Evolutionary conservation across 805 yeast genomes (phyloP), one percentile per base, ranked within the genome.

Genomic region (Hagleromyces aurorensis): DNA sequence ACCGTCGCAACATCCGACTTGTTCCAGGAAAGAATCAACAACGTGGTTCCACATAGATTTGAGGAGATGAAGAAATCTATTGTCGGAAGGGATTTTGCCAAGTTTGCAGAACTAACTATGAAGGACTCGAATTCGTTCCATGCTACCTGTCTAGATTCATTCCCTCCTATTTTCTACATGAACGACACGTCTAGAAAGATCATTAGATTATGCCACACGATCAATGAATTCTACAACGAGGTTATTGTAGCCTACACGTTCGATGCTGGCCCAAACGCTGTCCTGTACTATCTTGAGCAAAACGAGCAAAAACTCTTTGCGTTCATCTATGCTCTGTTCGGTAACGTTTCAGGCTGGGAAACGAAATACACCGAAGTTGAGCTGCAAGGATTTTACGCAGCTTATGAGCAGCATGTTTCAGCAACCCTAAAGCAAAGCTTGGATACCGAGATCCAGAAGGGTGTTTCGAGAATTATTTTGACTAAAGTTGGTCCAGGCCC

Each of bases 241-340:
- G 69, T 70, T 8, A 69, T 89, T 32, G 98, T 95, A 8, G 97
- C 97, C 21, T 91, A 91, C 60, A 91, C 99, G 2, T 91, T 81
- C 52, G 99, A 91, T 59, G 99, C 99, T 18, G 99, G 99, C 53
- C 98, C 99, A 59, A 91, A 91, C 61, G 95, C 96, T 13, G 99
- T 91, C 25, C 71, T 91, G 38, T 91, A 91, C 63, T 91, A 91
- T 55, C 75, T 78, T 52, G 70, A 70, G 42, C 66, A 75, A 48
- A 72, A 89, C 59, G 95, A 86, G 59, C 46, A 61, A n/a, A 67
- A 64, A 38, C 76, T 91, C 5, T 69, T 89, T 44, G 78, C 86
- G 3, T 66, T 83, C 41, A 61, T 91, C 36, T 64, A 77, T 57
- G 63, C 67, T 33, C 67, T 72, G 40, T 77, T 85, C 49, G 57